phyloP scores from a whole-genome alignment of 139 green algal species.

The Picochlorum sp. region DNA sequence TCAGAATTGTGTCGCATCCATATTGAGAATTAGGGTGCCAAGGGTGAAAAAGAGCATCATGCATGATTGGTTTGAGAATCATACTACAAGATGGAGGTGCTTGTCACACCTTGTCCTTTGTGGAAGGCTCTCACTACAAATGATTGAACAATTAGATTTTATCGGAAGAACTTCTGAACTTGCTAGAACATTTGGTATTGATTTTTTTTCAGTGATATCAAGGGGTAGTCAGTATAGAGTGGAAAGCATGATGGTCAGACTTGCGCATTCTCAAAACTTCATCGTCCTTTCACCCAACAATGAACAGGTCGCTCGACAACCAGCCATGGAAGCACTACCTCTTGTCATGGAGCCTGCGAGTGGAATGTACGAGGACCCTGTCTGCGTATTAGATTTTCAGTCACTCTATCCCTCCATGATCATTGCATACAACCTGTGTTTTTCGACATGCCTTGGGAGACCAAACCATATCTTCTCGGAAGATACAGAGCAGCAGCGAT shows the following conservation, averaged over 20 bases:
- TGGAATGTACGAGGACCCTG: slow-evolving; percentile 69
- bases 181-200: slow-evolving; percentile 90
- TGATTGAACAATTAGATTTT: slow-evolving; percentile 87
- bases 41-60: slow-evolving; percentile 51
- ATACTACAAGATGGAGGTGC: slow-evolving; percentile 41
- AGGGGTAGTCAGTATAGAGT: slow-evolving; percentile 91
- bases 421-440: slow-evolving; percentile 99
- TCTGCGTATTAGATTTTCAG: slow-evolving; percentile 96
- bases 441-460: slow-evolving; percentile 74
- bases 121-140: slow-evolving; percentile 54
- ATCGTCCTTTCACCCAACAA: slow-evolving; percentile 62
- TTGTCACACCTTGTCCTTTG: slow-evolving; percentile 32
- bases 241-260: slow-evolving; percentile 83
- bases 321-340: slow-evolving; percentile 84
- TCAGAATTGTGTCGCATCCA: slow-evolving; percentile 63
- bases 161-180: slow-evolving; percentile 78
- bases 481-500: not conserved
- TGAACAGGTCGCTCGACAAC: slow-evolving; percentile 72
- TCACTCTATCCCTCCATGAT: slow-evolving; percentile 92
- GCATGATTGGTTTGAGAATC: slow-evolving; percentile 65
- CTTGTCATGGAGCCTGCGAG: slow-evolving; percentile 95
- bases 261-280: slow-evolving; percentile 93
- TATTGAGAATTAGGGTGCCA: slow-evolving; percentile 73
- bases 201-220: slow-evolving; percentile 78
- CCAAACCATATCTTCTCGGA: slow-evolving; percentile 36